These are phyloP conservation scores for Naganishia antarctica DNA, from an alignment of 768 basidiomycete genomes.

Conservation along the genomic window DNA sequence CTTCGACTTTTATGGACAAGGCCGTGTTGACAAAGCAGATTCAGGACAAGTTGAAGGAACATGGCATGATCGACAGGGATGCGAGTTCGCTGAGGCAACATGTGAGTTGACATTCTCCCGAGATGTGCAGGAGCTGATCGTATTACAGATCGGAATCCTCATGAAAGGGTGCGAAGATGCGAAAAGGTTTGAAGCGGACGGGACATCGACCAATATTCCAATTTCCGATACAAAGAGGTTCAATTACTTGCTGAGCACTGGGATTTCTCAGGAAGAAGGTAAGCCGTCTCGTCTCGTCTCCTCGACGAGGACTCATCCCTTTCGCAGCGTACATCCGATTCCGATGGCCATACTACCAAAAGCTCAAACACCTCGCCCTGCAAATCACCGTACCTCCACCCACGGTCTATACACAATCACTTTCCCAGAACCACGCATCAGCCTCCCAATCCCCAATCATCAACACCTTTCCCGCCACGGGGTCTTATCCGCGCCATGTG, in stretches of 20 bases:
- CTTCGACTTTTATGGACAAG: slow-evolving; percentile 9
- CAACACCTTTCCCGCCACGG: neutral
- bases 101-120: neutral
- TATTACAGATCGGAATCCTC: neutral
- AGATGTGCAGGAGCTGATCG: neutral
- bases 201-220: slow-evolving; percentile 1
- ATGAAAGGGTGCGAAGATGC: slow-evolving; percentile 16
- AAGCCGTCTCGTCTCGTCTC: neutral
- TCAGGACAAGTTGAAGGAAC: neutral
- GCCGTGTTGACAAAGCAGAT: neutral
- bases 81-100: slow-evolving; percentile 7
- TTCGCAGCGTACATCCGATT: neutral
- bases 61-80: slow-evolving; percentile 11
- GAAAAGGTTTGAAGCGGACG: slow-evolving; percentile 6
- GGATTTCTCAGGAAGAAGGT: slow-evolving; percentile 6
- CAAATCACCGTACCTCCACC: neutral
- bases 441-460: neutral
- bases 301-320: neutral
- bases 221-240: slow-evolving; percentile 3
- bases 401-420: neutral
- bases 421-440: neutral
- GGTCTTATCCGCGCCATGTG: too few relatives aligned
- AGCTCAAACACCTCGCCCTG: slow-evolving; percentile 1
- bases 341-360: slow-evolving; percentile 10
- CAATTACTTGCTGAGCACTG: neutral